phyloP scores from a whole-genome alignment of 805 yeast species.

The Tetrapisispora arboricola region DNA sequence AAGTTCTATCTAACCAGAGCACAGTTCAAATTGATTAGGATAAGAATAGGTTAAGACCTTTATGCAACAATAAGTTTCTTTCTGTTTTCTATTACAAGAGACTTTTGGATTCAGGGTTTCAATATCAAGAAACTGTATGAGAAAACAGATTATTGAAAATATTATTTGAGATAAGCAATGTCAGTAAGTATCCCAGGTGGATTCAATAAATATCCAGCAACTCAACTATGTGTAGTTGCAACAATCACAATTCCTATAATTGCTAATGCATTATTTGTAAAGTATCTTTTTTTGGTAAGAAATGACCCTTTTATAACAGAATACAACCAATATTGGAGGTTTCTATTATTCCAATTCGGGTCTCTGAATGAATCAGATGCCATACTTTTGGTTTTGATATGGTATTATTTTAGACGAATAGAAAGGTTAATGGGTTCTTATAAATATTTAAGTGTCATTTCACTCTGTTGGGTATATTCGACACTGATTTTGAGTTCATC shows the following conservation, averaged over 20 bases:
- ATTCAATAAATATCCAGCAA: conserved; percentile 19
- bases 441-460: conserved; percentile 39
- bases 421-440: conserved; percentile 51
- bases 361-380: conserved; percentile 53
- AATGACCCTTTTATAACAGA: conserved; percentile 41
- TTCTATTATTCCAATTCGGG: conserved; percentile 39
- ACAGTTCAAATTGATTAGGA: too few species aligned
- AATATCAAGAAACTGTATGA: too few species aligned
- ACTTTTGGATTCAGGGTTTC: too few species aligned
- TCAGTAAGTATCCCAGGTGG: conserved; percentile 13
- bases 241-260: conserved; percentile 20
- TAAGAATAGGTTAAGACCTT: too few species aligned
- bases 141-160: background rate
- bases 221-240: conserved; percentile 20
- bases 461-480: conserved; percentile 40
- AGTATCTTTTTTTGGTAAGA: conserved; percentile 21
- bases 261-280: conserved; percentile 21
- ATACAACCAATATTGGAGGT: conserved; percentile 51
- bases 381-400: conserved; percentile 34
- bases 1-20: too few species aligned
- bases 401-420: conserved; percentile 43
- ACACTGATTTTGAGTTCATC: conserved; percentile 30
- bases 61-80: too few species aligned
- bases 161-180: conserved; percentile 4
- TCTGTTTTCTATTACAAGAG: too few species aligned